phyloP scores from a whole-genome alignment of 2,329 filamentous ascomycete genomes.

The Monosporascus sp. region DNA sequence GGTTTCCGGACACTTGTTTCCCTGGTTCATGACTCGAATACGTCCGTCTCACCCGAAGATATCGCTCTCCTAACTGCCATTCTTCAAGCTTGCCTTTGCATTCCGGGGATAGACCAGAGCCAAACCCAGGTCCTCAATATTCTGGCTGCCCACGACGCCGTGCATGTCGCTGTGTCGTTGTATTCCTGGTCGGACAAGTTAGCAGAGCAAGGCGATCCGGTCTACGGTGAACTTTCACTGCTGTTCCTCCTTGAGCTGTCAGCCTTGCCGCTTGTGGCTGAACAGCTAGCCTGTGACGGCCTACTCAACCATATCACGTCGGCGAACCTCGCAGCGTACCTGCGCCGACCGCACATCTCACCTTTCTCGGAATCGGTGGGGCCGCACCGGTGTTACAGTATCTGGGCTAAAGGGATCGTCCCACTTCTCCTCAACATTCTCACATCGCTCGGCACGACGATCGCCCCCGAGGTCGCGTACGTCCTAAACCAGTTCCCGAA shows the following conservation, averaged over 20 bases:
- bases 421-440: constrained; percentile 87
- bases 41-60: constrained; percentile 67
- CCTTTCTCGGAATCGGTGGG: constrained; percentile 71
- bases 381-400: constrained; percentile 71
- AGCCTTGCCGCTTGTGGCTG: constrained; percentile 72
- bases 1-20: constrained; percentile 79
- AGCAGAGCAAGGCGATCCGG: constrained; percentile 70
- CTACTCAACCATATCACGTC: constrained; percentile 74
- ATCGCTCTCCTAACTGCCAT: constrained; percentile 84
- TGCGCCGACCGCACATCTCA: constrained; percentile 66
- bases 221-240: constrained; percentile 90
- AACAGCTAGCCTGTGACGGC: constrained; percentile 84
- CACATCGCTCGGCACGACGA: constrained; percentile 70
- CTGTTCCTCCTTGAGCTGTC: constrained; percentile 87
- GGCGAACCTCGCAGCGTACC: constrained; percentile 72
- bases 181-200: constrained; percentile 93
- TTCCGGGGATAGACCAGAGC: constrained; percentile 70
- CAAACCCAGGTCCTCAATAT: constrained; percentile 67
- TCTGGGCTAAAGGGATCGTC: constrained; percentile 85
- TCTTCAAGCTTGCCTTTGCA: constrained; percentile 74
- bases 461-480: constrained; percentile 77
- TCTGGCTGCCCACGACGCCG: constrained; percentile 65
- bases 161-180: constrained; percentile 77
- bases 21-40: constrained; percentile 71
- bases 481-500: constrained; percentile 88